Evolutionary conservation across 1,284 basidiomycete genomes (phyloP).

Genomic region (Apiotrichum sp.): DNA sequence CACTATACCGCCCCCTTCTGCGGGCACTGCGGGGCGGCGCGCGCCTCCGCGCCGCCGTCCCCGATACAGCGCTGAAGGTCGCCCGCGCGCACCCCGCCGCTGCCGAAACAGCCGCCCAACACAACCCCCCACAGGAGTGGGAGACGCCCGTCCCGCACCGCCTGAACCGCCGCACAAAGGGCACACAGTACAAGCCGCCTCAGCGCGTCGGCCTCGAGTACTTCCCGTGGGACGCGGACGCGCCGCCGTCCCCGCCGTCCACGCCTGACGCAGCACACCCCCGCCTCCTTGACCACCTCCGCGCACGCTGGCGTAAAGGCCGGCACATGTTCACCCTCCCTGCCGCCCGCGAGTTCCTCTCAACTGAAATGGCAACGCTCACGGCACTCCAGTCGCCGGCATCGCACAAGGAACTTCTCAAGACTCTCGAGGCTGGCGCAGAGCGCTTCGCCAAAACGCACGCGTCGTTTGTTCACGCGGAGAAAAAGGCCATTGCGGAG

Average conservation of each 20-base stretch:
- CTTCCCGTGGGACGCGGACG: neutral
- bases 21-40: conserved; percentile 30
- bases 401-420: too few species aligned
- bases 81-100: neutral
- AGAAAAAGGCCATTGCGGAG: too few species aligned
- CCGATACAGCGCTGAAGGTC: neutral
- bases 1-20: conserved; percentile 65
- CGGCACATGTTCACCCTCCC: conserved; percentile 15
- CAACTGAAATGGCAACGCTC: conserved; percentile 9
- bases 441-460: neutral
- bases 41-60: neutral
- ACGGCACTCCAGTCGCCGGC: neutral
- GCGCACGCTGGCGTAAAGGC: conserved; percentile 21
- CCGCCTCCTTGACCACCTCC: conserved; percentile 8
- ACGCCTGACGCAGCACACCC: neutral
- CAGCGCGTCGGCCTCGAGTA: too few species aligned
- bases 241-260: neutral
- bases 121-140: too few species aligned
- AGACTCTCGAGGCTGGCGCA: neutral
- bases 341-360: conserved; percentile 18
- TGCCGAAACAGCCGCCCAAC: neutral
- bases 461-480: too few species aligned
- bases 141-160: too few species aligned
- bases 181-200: too few species aligned
- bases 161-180: too few species aligned